These are phyloP conservation scores for Tetracladium setigerum DNA, from an alignment of 495 filamentous ascomycete genomes.

Conservation along the genomic window DNA sequence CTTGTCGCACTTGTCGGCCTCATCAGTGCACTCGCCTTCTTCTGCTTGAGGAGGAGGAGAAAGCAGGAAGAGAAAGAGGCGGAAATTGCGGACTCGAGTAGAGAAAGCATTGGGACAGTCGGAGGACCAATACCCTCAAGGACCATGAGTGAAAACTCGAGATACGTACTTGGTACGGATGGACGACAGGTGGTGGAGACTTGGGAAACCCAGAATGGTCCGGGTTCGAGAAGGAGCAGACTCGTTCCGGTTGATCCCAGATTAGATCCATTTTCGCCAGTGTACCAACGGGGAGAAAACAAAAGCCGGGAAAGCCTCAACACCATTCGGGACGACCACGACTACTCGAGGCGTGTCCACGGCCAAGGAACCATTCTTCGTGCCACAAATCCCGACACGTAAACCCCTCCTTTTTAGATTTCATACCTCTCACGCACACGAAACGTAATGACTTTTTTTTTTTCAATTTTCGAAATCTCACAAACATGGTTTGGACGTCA, in stretches of 20 bases:
- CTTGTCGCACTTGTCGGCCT: constrained; percentile 21
- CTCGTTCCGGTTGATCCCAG: constrained; percentile 48
- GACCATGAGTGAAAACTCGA: constrained; percentile 23
- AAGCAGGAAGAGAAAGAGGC: constrained; percentile 4
- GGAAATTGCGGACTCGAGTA: constrained; percentile 1
- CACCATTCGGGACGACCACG: constrained; percentile 47
- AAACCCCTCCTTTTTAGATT: background rate
- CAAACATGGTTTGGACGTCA: too few species aligned
- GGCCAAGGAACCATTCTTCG: constrained; percentile 36
- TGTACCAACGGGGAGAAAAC: constrained; percentile 36
- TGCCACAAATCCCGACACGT: constrained; percentile 40
- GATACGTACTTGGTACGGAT: constrained; percentile 23
- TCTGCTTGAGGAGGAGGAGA: constrained; percentile 7
- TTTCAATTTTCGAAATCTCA: too few species aligned
- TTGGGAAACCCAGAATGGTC: constrained; percentile 13
- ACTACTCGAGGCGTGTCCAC: constrained; percentile 42
- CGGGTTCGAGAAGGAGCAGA: constrained; percentile 34
- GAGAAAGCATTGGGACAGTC: constrained; percentile 9
- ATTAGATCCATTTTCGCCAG: constrained; percentile 41
- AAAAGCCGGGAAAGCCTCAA: constrained; percentile 46
- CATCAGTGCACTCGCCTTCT: constrained; percentile 13
- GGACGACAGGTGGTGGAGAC: constrained; percentile 20
- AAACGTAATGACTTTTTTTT: too few species aligned
- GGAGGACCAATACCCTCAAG: constrained; percentile 11
- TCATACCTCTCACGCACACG: too few species aligned